Base-by-base conservation (phyloP, 1,139 yeast genomes). In the Lodderomyces pseudojiufengensis region DNA sequence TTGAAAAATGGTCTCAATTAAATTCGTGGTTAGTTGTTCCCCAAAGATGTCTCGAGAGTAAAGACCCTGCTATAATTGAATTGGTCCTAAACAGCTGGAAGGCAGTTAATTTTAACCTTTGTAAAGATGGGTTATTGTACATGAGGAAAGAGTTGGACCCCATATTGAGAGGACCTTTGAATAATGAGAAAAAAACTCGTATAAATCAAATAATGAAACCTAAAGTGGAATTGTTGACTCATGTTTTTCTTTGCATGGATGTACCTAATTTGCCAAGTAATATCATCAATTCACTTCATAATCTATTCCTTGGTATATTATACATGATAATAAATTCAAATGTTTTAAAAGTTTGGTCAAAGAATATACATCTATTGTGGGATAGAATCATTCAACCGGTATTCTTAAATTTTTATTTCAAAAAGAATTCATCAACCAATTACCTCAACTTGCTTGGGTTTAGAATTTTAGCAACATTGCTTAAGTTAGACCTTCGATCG, bases 1-100 rank as follows among this genome's bases (percentile, higher is more conserved):
- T 65, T 41, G 72, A 63, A 8, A 53, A 52, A 31, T 68, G 73
- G 72, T 35, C 37, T 1, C 47, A 50, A 27, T 43, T 66, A 10
- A 46, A 51, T 18, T 46, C 51, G 20, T 70, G 74, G 75, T 46
- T 67, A 9, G 52, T 52, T 31, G 49, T 65, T 2, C 65, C 65
- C 22, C 59, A 54, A 39, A 32, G 31, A 10, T 65, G 70, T 40
- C 57, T 65, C 45, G 52, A 51, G 25, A 50, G 48, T 5, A 50
- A 48, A 11, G 55, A 57, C 23, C 31, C 50, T 3, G 35, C 41
- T 4, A 69, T 64, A 2, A 56, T 57, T 31, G 38, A 55, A 4
- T 45, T 52, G 9, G 65, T 70, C 0, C 43, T 67, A 15, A 51
- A 54, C 12, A 55, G 65, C 15, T 69, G 73, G 73, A 64, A 57